These are phyloP conservation scores for Coprinopsis marcescibilis DNA, from an alignment of 768 basidiomycete genomes.

Conservation along the genomic window DNA sequence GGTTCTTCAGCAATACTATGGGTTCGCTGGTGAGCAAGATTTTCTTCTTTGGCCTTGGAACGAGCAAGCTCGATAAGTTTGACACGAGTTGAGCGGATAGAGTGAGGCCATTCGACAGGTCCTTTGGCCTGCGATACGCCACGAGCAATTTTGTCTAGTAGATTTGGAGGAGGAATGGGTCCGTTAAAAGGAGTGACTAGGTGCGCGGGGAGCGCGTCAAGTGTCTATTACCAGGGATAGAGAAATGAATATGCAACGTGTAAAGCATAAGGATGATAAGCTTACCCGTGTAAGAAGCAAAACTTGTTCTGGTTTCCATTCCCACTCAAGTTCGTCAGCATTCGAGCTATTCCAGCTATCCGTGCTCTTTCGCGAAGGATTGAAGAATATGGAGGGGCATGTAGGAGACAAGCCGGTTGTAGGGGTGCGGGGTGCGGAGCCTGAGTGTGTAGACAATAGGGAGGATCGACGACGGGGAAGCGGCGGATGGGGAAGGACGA, in stretches of 20 bases:
- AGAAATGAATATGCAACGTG: conserved; percentile 11
- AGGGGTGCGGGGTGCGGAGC: conserved; percentile 52
- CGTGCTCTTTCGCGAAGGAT: conserved; percentile 50
- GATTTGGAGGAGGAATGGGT: conserved; percentile 75
- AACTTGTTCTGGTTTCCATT: conserved; percentile 73
- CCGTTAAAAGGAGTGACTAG: conserved; percentile 87
- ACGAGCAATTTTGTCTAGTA: conserved; percentile 82
- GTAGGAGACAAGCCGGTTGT: conserved; percentile 48
- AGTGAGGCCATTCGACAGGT: conserved; percentile 76
- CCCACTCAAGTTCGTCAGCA: conserved; percentile 56
- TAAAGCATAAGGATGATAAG: conserved; percentile 13
- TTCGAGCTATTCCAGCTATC: conserved; percentile 86
- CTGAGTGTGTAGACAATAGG: conserved; percentile 38
- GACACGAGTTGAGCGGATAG: conserved; percentile 72
- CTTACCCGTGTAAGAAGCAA: conserved; percentile 61
- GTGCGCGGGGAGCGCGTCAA: conserved; percentile 77
- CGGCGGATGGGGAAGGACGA: conserved; percentile 57
- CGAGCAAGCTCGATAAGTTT: conserved; percentile 81
- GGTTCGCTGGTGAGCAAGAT: conserved; percentile 27
- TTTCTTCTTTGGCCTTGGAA: conserved; percentile 51
- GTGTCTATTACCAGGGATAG: conserved; percentile 43
- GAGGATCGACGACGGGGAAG: conserved; percentile 46
- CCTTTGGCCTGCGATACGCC: conserved; percentile 73
- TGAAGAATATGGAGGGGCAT: conserved; percentile 48
- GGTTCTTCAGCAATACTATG: conserved; percentile 43